phyloP scores from a whole-genome alignment of 2,329 filamentous ascomycete genomes.

The Venturiaceae sp. region DNA sequence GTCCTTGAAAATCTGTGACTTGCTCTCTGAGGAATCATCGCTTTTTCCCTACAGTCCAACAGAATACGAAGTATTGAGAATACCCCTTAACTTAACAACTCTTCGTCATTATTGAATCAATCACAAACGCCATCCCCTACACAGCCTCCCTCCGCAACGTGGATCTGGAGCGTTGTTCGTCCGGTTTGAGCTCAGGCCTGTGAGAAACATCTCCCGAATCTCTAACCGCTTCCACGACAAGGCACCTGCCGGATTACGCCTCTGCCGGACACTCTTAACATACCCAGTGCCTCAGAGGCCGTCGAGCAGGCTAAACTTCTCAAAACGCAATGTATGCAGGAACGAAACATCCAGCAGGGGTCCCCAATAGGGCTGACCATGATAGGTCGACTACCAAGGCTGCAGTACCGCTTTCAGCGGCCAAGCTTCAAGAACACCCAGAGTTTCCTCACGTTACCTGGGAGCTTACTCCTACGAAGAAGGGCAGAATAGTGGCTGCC shows the following conservation, averaged over 20 bases:
- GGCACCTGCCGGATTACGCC: background rate
- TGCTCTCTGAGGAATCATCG: too few relatives aligned
- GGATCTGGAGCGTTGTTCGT: background rate
- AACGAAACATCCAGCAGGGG: background rate
- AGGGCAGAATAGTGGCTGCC: conserved; percentile 56
- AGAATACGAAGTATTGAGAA: too few relatives aligned
- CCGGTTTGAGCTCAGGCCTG: background rate
- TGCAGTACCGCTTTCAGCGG: conserved; percentile 35
- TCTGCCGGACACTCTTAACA: background rate
- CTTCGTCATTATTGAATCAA: background rate
- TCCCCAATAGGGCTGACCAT: background rate
- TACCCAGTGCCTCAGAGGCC: background rate
- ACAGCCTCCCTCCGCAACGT: background rate
- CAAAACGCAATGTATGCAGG: background rate
- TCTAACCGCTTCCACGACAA: background rate
- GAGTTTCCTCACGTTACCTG: conserved; percentile 59
- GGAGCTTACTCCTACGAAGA: conserved; percentile 55
- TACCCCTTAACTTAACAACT: too few relatives aligned
- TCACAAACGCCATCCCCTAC: background rate
- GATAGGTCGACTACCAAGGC: background rate
- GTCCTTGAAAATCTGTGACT: too few relatives aligned
- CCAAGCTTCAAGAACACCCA: conserved; percentile 53
- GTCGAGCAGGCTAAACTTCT: background rate
- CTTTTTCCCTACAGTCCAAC: too few relatives aligned
- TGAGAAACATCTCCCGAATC: background rate